Evolutionary conservation across 148 eudicot species (phyloP).

Genomic region (Heliamphora exappendiculata): DNA sequence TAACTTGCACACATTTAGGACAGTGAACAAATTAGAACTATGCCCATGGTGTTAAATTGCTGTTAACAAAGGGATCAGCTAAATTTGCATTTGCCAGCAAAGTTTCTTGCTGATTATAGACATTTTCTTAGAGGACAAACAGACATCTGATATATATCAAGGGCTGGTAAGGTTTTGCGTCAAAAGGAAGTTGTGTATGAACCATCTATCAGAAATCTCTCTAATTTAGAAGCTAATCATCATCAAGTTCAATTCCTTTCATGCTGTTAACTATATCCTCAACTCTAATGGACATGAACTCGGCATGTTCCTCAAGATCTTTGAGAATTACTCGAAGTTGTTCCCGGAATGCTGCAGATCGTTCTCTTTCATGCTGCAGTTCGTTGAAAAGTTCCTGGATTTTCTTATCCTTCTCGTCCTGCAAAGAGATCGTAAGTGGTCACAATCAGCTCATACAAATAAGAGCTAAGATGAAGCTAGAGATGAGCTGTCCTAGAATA

Average conservation of each 20-base stretch:
- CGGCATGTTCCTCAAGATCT: conserved; percentile 8
- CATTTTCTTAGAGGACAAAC: too few species aligned
- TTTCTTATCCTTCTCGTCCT: conserved; percentile 19
- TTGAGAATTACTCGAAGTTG: neutral
- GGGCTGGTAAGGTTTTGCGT: too few species aligned
- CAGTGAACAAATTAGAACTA: too few species aligned
- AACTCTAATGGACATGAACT: conserved; percentile 14
- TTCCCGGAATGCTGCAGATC: conserved; percentile 9
- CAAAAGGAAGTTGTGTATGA: too few species aligned
- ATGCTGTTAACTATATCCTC: conserved; percentile 12
- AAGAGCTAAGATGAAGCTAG: conserved; percentile 3
- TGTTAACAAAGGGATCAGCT: too few species aligned
- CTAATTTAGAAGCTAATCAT: too few species aligned
- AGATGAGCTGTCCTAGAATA: neutral
- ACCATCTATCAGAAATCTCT: too few species aligned
- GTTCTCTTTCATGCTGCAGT: conserved; percentile 13
- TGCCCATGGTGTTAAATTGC: too few species aligned
- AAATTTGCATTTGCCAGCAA: too few species aligned
- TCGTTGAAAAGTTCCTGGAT: conserved; percentile 7
- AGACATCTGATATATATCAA: too few species aligned
- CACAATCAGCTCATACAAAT: neutral
- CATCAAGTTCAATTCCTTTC: conserved; percentile 9
- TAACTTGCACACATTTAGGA: too few species aligned
- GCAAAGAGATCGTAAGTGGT: neutral
- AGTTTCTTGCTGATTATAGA: too few species aligned